Evolutionary conservation across 2,329 filamentous ascomycete genomes (phyloP).

Genomic region (Tolypocladium album): DNA sequence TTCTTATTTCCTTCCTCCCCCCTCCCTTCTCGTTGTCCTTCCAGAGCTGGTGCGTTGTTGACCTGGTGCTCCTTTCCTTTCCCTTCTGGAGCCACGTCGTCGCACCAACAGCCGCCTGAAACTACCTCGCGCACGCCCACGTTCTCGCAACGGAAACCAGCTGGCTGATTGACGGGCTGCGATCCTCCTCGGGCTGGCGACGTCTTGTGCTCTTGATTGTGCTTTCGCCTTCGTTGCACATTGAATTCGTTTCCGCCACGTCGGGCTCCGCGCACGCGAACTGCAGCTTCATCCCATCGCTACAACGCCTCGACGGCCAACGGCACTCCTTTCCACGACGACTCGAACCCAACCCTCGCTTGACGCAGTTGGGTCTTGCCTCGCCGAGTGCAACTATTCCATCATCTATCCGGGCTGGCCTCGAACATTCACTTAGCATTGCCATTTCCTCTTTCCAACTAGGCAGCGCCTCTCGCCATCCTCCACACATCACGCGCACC

Average conservation of each 20-base stretch:
- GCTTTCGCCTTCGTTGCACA: conserved; percentile 8
- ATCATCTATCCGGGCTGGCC: conserved; percentile 34
- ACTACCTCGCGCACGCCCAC: conserved; percentile 7
- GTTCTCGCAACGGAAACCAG: conserved; percentile 7
- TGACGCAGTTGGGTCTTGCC: conserved; percentile 30
- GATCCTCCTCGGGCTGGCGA: conserved; percentile 4
- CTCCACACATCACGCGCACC: background rate
- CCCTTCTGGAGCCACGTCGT: conserved; percentile 10
- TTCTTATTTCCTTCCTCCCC: conserved; percentile 15
- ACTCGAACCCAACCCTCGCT: conserved; percentile 28
- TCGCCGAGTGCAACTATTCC: conserved; percentile 16
- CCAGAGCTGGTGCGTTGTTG: conserved; percentile 3
- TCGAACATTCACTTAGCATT: conserved; percentile 25
- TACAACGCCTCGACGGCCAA: conserved; percentile 30
- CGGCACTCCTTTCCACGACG: conserved; percentile 11
- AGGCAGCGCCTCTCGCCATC: conserved; percentile 22
- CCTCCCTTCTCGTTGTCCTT: conserved; percentile 5
- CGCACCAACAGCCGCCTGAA: conserved; percentile 7
- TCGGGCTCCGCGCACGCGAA: conserved; percentile 11
- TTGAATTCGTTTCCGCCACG: conserved; percentile 12
- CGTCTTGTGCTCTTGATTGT: conserved; percentile 12
- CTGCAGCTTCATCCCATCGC: conserved; percentile 17
- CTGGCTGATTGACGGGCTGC: conserved; percentile 10
- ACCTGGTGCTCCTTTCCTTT: conserved; percentile 21
- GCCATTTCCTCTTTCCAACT: conserved; percentile 10